A percentile compares a stretch with the other conserved stretches of the same genome.
Evolutionary conservation across 495 filamentous ascomycete species (phyloP).

Genomic region (Massariosphaeria phaeospora): DNA sequence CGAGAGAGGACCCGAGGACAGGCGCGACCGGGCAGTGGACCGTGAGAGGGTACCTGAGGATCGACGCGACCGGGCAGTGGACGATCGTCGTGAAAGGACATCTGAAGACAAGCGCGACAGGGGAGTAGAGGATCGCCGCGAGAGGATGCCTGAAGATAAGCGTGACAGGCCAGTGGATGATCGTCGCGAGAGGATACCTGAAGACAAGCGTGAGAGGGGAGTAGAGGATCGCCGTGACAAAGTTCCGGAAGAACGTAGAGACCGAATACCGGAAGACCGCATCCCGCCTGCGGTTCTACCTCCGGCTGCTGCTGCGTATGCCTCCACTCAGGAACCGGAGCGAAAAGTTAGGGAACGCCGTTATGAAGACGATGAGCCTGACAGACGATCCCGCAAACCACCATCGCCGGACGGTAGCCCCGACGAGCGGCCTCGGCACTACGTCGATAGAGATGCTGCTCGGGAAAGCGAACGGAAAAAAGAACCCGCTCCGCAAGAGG

Average conservation of each 20-base stretch:
- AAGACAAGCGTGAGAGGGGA: not conserved
- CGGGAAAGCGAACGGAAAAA: conserved; percentile 30
- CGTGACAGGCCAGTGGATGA: conserved; percentile 2
- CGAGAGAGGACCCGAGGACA: conserved; percentile 2
- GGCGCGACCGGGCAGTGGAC: not conserved
- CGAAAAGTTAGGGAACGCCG: conserved; percentile 15
- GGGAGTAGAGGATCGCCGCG: conserved; percentile 3
- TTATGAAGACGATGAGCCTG: conserved; percentile 24
- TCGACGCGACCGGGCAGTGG: not conserved
- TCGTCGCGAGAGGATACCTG: conserved; percentile 5
- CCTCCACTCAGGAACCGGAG: conserved; percentile 13
- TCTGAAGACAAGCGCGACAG: conserved; percentile 12
- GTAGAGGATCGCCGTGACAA: conserved; percentile 6
- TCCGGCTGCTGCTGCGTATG: conserved; percentile 18
- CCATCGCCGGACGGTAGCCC: conserved; percentile 22
- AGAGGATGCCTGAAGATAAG: conserved; percentile 6
- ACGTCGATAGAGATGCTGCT: conserved; percentile 25
- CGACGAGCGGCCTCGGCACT: conserved; percentile 30
- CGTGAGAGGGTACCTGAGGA: conserved; percentile 15
- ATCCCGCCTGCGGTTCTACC: not conserved
- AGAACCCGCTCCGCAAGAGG: conserved; percentile 6
- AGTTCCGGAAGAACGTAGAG: conserved; percentile 3
- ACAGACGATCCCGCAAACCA: conserved; percentile 11
- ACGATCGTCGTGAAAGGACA: conserved; percentile 1
- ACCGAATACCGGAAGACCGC: conserved; percentile 13